A percentile compares a stretch with the other conserved stretches of the same genome.
Evolutionary conservation across 1,284 basidiomycete species (phyloP).

Genomic region (Cutaneotrichosporon cavernicola): DNA sequence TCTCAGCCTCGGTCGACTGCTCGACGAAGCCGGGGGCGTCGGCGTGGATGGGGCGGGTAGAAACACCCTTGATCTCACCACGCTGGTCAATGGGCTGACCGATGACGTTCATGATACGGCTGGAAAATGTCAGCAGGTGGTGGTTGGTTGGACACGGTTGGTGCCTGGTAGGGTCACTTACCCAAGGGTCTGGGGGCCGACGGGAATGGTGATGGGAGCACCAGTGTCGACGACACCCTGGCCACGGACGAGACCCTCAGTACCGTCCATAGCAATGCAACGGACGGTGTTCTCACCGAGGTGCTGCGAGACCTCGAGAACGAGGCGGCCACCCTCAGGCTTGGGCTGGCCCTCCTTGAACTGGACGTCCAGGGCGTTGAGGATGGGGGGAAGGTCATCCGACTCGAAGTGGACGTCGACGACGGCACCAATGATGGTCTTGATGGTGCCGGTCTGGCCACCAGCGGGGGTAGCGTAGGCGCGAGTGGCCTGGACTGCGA

Average conservation of each 20-base stretch:
- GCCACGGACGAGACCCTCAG: slow-evolving; percentile 98
- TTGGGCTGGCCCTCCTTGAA: slow-evolving; percentile 59
- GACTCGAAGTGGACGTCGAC: slow-evolving; percentile 95
- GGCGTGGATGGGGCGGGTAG: slow-evolving; percentile 86
- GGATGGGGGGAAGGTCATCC: slow-evolving; percentile 88
- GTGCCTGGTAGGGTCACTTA: slow-evolving; percentile 25
- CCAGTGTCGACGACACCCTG: slow-evolving; percentile 96
- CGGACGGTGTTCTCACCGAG: slow-evolving; percentile 98
- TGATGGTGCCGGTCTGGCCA: slow-evolving; percentile 70
- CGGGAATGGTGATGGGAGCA: slow-evolving; percentile 92
- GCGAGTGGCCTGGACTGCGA: slow-evolving; percentile 57
- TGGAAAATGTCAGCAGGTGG: slow-evolving; percentile 24
- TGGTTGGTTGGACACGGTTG: neutral
- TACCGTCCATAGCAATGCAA: slow-evolving; percentile 98
- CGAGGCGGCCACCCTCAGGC: slow-evolving; percentile 75
- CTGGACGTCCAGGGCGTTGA: slow-evolving; percentile 97
- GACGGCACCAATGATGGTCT: slow-evolving; percentile 97
- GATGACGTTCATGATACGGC: slow-evolving; percentile 99
- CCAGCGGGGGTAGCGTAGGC: slow-evolving; percentile 87
- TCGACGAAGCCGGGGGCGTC: slow-evolving; percentile 96
- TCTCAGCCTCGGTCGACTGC: slow-evolving; percentile 96
- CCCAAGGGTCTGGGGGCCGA: slow-evolving; percentile 88
- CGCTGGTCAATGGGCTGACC: slow-evolving; percentile 99
- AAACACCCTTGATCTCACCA: slow-evolving; percentile 94
- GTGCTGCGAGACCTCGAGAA: slow-evolving; percentile 95